Evolutionary conservation across 1,284 basidiomycete species (phyloP).

Genomic region (Hymenochaete sp.): DNA sequence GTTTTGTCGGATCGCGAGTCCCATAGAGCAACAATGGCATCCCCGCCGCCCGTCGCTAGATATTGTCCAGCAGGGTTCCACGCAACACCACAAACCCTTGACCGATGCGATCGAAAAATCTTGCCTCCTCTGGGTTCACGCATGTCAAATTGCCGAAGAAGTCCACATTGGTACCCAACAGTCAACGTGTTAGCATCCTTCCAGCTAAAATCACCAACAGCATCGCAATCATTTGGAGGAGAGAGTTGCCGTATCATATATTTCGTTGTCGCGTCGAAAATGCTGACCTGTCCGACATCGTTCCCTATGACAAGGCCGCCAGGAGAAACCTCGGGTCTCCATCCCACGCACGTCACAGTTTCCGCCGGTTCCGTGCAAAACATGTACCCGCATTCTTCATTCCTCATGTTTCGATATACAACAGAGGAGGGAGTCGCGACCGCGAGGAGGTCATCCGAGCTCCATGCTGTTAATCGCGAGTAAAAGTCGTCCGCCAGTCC

Average conservation of each 20-base stretch:
- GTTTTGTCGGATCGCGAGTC: slow-evolving; percentile 10
- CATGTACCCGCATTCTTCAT: slow-evolving; percentile 1
- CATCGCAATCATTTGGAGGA: slow-evolving; percentile 5
- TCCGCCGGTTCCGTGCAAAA: background rate
- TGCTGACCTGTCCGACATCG: slow-evolving; percentile 9
- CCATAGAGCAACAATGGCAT: slow-evolving; percentile 13
- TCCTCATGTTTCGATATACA: slow-evolving; percentile 15
- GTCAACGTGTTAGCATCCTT: slow-evolving; percentile 14
- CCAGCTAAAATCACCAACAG: slow-evolving; percentile 16
- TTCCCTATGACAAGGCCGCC: slow-evolving; percentile 8
- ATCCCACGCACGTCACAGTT: slow-evolving; percentile 6
- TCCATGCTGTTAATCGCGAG: slow-evolving; percentile 13
- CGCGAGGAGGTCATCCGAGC: slow-evolving; percentile 11
- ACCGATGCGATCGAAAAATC: slow-evolving; percentile 7
- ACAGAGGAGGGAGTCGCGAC: slow-evolving; percentile 14
- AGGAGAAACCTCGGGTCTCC: slow-evolving; percentile 10
- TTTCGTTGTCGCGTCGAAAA: slow-evolving; percentile 4
- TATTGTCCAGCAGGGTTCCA: slow-evolving; percentile 15
- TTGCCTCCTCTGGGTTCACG: slow-evolving; percentile 10
- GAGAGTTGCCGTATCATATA: background rate
- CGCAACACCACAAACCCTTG: slow-evolving; percentile 14
- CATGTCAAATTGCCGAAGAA: slow-evolving; percentile 15
- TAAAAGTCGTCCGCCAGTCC: slow-evolving; percentile 17
- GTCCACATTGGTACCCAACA: slow-evolving; percentile 13
- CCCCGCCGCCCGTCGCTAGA: slow-evolving; percentile 15